Conservation (phyloP, 345 rosid species). For the Salix udensis region DNA sequence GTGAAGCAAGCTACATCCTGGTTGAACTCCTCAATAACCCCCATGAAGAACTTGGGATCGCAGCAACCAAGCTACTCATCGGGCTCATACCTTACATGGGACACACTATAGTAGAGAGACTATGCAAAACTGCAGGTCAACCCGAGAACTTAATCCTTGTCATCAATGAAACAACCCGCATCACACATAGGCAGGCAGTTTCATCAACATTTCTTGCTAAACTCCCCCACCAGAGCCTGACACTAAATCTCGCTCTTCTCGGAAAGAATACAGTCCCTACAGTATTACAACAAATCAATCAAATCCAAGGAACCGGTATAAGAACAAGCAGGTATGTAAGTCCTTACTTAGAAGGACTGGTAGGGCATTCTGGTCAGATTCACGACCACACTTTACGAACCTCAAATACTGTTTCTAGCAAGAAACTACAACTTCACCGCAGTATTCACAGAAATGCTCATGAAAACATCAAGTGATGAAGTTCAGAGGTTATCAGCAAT, state of each 20-base stretch:
- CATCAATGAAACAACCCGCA: constrained; percentile 32
- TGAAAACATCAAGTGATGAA: constrained; percentile 69
- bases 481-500: constrained; percentile 77
- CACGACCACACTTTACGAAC: constrained; percentile 75
- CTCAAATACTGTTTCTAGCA: constrained; percentile 58
- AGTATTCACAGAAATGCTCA: constrained; percentile 67
- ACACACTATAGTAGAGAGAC: constrained; percentile 59
- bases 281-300: constrained; percentile 48
- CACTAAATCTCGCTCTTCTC: constrained; percentile 70
- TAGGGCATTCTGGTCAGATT: constrained; percentile 82
- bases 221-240: constrained; percentile 74
- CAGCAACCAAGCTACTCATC: constrained; percentile 61
- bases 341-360: constrained; percentile 73
- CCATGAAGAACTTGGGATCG: constrained; percentile 61
- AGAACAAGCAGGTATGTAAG: constrained; percentile 62
- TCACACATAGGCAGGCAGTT: constrained; percentile 72
- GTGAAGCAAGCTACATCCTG: constrained; percentile 65
- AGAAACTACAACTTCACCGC: constrained; percentile 62
- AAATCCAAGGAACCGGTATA: constrained; percentile 53
- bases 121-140: constrained; percentile 71
- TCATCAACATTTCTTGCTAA: constrained; percentile 68
- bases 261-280: constrained; percentile 45
- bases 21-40: constrained; percentile 72
- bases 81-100: constrained; percentile 61
- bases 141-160: constrained; percentile 62